These are phyloP conservation scores for Globisporangium polare DNA, from an alignment of 352 stramenopile species.

Conservation along the genomic window DNA sequence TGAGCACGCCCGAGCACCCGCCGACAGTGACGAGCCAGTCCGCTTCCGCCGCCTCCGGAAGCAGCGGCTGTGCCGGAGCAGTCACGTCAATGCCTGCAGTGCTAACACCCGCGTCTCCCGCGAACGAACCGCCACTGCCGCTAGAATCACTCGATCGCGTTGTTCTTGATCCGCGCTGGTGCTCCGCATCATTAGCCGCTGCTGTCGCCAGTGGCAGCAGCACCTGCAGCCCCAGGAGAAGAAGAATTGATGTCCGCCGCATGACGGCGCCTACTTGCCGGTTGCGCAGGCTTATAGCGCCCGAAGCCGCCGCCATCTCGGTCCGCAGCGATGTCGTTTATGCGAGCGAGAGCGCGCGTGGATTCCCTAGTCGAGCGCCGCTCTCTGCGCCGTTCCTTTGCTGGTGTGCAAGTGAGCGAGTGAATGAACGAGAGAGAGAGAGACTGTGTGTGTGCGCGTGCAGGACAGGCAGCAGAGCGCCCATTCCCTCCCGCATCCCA, in stretches of 20 bases:
- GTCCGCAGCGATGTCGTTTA: not conserved
- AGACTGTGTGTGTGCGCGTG: not conserved
- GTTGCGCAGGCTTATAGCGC: not conserved
- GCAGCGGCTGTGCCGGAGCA: too few relatives aligned
- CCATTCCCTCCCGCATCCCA: not conserved
- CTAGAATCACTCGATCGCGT: not conserved
- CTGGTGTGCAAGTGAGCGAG: too few relatives aligned
- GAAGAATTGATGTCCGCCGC: not conserved
- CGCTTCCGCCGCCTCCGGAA: not conserved
- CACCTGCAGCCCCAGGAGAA: not conserved
- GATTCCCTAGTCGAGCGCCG: too few relatives aligned
- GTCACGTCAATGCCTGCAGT: too few relatives aligned
- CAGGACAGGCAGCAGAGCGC: not conserved
- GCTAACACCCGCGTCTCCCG: too few relatives aligned
- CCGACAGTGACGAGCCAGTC: not conserved
- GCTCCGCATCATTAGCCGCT: too few relatives aligned
- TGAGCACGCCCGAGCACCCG: constrained; percentile 1
- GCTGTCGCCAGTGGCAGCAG: not conserved
- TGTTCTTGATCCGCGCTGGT: not conserved
- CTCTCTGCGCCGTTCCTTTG: too few relatives aligned
- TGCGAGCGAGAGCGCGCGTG: too few relatives aligned
- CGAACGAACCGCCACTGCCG: not conserved
- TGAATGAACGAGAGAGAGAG: too few relatives aligned
- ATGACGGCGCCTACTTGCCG: not conserved
- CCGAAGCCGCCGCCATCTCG: not conserved